A percentile compares a stretch with the other conserved stretches of the same genome.
These are phyloP conservation scores for Dovyalis caffra DNA, from an alignment of 345 rosid genomes.

Conservation along the genomic window DNA sequence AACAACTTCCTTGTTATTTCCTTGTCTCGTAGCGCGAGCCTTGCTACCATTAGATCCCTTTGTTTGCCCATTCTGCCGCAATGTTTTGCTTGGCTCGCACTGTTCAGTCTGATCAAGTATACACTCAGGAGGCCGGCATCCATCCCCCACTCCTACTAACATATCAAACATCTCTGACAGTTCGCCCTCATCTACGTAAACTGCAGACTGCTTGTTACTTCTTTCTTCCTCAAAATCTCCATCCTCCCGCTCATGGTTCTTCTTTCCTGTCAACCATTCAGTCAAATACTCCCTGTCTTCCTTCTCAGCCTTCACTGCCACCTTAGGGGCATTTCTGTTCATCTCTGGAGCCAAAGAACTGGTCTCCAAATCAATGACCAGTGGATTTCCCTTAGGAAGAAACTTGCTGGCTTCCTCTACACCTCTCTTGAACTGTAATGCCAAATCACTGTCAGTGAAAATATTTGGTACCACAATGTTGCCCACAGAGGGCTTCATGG, in stretches of 20 bases:
- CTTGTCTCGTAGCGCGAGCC: constrained; percentile 50
- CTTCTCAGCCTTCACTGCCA: constrained; percentile 33
- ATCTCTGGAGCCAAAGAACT: neutral
- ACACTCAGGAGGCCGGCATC: constrained; percentile 2
- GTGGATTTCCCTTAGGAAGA: constrained; percentile 57
- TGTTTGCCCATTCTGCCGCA: constrained; percentile 36
- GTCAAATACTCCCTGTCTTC: constrained; percentile 26
- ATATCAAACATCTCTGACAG: constrained; percentile 71
- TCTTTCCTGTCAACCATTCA: constrained; percentile 46
- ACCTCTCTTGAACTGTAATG: constrained; percentile 69
- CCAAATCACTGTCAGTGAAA: constrained; percentile 51
- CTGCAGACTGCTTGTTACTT: constrained; percentile 63
- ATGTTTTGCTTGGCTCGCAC: constrained; percentile 12
- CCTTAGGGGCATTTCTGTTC: constrained; percentile 20
- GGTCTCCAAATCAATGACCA: constrained; percentile 37
- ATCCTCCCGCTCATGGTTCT: constrained; percentile 52
- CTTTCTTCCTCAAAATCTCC: constrained; percentile 47
- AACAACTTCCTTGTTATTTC: constrained; percentile 59
- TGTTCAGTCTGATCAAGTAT: neutral
- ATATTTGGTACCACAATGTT: constrained; percentile 45
- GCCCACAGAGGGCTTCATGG: constrained; percentile 9
- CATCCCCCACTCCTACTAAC: constrained; percentile 35
- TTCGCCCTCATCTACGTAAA: constrained; percentile 47
- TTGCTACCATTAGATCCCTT: constrained; percentile 47
- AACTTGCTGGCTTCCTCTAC: constrained; percentile 87